Evolutionary conservation across 345 rosid genomes (phyloP), one percentile per base, ranked within the genome.

Genomic region (Lepidium didymum): DNA sequence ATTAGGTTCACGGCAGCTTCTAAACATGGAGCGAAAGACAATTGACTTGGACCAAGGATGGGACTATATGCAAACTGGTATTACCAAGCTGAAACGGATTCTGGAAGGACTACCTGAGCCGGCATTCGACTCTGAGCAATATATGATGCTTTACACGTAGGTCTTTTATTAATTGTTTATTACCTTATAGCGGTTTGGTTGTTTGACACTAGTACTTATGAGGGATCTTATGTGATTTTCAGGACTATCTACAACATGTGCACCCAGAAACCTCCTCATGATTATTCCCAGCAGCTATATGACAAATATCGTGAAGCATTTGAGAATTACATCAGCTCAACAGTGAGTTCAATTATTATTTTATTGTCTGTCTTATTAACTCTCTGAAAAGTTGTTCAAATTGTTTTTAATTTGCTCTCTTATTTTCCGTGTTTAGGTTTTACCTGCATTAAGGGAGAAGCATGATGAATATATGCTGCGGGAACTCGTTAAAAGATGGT

Each of bases 171-270:
- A 31, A 52, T 56, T 69, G 56, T 70, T 50, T 34, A 10, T 60
- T 50, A 10, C 43, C 13, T 68, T 49, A 3, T 56, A 47, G 12
- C 9, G 4, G 36, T 8, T 56, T 75, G 13, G 15, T 25, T 62
- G 36, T 42, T 16, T 70, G 15, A 42, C 34, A 7, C 15, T 43
- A 19, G 58, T 35, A 15, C 37, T 76, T 16, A 50, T 54, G 9
- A 29, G 44, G 33, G 16, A 4, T 13, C 13, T 46, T 63, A 18
- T 43, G 42, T 36, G 33, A 23, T 72, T 33, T 16, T 56, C 86
- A 93, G 97, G 34, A 91, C 91, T 1, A 84, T 87, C 27, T 83
- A 88, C 76, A 79, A 80, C 50, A 84, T 93, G 98, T 93, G 98
- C 60, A 85, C 92, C 3, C 97, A 90, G 78, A 90, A 83, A 79